Conservation (phyloP, 1,139 yeast genomes). For the Saccharomycopsis crataegensis region DNA sequence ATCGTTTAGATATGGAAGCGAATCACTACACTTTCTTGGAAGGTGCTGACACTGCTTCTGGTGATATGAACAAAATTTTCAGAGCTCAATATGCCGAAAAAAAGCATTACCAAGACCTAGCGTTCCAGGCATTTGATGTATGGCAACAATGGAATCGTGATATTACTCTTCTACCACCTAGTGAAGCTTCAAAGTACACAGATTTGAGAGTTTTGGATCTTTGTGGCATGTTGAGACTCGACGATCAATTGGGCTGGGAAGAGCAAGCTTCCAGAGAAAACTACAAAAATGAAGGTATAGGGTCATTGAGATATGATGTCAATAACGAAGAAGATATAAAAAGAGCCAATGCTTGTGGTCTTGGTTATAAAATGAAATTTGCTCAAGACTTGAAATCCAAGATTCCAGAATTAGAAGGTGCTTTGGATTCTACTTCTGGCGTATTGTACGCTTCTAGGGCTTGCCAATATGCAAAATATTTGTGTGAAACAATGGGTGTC, state of each 20-base stretch:
- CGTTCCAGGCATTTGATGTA: conserved; percentile 29
- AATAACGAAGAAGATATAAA: conserved; percentile 26
- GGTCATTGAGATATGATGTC: conserved; percentile 29
- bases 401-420: conserved; percentile 25
- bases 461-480: conserved; percentile 27
- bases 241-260: conserved; percentile 22
- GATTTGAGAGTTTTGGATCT: conserved; percentile 26
- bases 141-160: conserved; percentile 31
- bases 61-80: conserved; percentile 35
- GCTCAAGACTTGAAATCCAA: conserved; percentile 21
- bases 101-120: conserved; percentile 32
- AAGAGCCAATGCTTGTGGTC: conserved; percentile 28
- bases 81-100: conserved; percentile 35
- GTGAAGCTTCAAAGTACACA: conserved; percentile 24
- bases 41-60: conserved; percentile 37
- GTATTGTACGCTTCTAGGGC: conserved; percentile 33
- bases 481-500: conserved; percentile 28
- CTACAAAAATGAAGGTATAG: conserved; percentile 27
- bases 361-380: conserved; percentile 23
- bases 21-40: conserved; percentile 25
- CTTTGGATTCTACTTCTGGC: conserved; percentile 33
- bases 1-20: not conserved
- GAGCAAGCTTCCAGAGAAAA: conserved; percentile 25
- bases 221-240: conserved; percentile 24
- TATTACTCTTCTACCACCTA: conserved; percentile 3